Base-by-base conservation (phyloP, 2,329 filamentous ascomycete species). In the Cladosporium sp. region DNA sequence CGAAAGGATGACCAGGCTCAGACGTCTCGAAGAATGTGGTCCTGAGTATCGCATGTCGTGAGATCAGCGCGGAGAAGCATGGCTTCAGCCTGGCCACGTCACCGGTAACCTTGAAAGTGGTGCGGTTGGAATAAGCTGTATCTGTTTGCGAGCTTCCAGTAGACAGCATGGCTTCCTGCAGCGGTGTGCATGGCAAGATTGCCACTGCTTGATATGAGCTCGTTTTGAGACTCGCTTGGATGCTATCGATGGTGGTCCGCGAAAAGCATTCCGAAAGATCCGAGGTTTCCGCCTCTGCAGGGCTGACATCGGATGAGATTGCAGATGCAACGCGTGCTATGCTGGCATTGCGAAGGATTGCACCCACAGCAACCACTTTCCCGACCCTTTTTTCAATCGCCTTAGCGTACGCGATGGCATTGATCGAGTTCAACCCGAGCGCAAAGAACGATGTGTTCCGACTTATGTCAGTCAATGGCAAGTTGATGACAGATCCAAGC, bases 141-240 rank as follows among this genome's bases (percentile, higher is more conserved):
- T 79, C 75, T 1, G 77, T 77, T 2, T 68, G 80, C 71, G 78
- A 78, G 4, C 76, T 70, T 29, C 78, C 78, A 10, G 86, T 85
- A 2, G 88, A 89, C 0, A 97, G 81, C 92, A 97, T 97, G 0
- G 89, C 90, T 79, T 96, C 91, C 75, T 97, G 93, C 0, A 97
- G 80, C 0, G 93, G 91, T 1, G 92, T 96, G 74, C 93, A 97
- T 0, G 93, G 93, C 5, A 93, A 78, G 10, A 96, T 82, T 1
- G 80, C 81, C 5, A 29, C 44, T 7, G 50, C 35, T 16, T 33
- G 10, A 11, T 18, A 37, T 40, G 26, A 26, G 26, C 31, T 26
- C 2, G 10, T 18, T 29, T 21, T 31, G 26, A 31, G 33, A 21
- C 28, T 44, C 2, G 21, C 14, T n/a, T 33, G 23, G n/a, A 65